Evolutionary conservation across 208 protist genomes (phyloP), one percentile per base, ranked within the genome.

Genomic region (Vickermania ingenoplastis): DNA sequence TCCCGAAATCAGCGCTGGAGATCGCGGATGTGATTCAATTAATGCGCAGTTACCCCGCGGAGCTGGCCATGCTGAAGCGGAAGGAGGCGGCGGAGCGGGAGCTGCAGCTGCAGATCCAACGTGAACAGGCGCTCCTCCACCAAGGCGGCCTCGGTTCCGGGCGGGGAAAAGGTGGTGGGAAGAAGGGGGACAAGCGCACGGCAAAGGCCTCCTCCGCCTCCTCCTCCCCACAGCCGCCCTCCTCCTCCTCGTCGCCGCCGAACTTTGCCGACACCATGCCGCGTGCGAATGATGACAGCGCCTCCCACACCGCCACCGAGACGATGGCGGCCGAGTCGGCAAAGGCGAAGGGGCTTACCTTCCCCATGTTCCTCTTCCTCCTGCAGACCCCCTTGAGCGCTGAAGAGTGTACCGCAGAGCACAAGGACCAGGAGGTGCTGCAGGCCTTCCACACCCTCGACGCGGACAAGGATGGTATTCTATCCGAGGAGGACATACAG

Each of bases 351-450:
- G 63, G 53, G 22, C 57, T 92, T 23, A 74, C 72, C 3, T 87
- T 89, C 55, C 59, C 69, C 1, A 48, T 65, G n/a, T 92, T 92
- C 41, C 41, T 92, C 11, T 84, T 75, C 63, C 75, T 92, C 30
- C 58, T 92, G 22, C 63, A 77, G 30, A 3, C 76, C 28, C 26
- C 54, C 27, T 28, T 57, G 21, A 14, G 59, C 52, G 66, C 63
- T 36, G 30, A 63, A 36, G 70, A 73, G n/a, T 31, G 65, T 14
- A 67, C 25, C 3, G 17, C 28, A 30, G 54, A 23, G 11, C 52
- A 30, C 3, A 67, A 68, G 23, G 61, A 78, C 2, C 51, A 25
- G 26, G 73, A 81, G 25, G 31, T 79, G 2, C n/a, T 26, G 25
- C 67, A 72, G n/a, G 21, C 77, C 11, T 91, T 91, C 59, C 50